phyloP scores from a whole-genome alignment of 805 yeast genomes.

The Wickerhamiella domercqiae region DNA sequence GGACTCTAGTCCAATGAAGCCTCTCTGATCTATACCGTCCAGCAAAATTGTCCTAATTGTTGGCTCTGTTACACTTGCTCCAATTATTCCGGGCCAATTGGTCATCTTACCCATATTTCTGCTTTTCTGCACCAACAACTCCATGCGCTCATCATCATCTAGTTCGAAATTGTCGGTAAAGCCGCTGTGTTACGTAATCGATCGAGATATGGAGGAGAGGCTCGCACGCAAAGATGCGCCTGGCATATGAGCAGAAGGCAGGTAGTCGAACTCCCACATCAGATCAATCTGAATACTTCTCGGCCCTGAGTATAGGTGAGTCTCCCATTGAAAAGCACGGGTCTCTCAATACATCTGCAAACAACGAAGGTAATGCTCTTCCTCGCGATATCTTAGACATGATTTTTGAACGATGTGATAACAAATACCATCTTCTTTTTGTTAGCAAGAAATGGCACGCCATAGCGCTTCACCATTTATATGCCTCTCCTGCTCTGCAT shows the following conservation, averaged over 20 bases:
- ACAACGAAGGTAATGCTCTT: conserved; percentile 14
- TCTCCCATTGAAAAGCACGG: conserved; percentile 12
- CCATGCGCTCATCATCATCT: too few relatives aligned
- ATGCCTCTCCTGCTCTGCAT: conserved; percentile 43
- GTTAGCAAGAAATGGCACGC: conserved; percentile 48
- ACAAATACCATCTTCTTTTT: conserved; percentile 32
- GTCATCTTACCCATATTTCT: too few relatives aligned
- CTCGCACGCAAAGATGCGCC: conserved; percentile 72
- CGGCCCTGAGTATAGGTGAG: conserved; percentile 18
- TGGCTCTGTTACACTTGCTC: too few relatives aligned
- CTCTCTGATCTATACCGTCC: too few relatives aligned
- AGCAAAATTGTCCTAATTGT: too few relatives aligned
- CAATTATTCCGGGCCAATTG: too few relatives aligned
- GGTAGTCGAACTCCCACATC: conserved; percentile 16
- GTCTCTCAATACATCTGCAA: too few relatives aligned
- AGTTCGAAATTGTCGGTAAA: too few relatives aligned
- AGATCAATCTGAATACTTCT: conserved; percentile 15
- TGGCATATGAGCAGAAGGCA: conserved; percentile 65
- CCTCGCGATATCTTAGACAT: conserved; percentile 37
- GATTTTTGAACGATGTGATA: conserved; percentile 24
- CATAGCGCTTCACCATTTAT: conserved; percentile 48
- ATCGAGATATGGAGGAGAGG: conserved; percentile 70
- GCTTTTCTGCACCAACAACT: too few relatives aligned
- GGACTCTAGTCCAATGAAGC: too few relatives aligned
- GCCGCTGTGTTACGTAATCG: too few relatives aligned